phyloP scores from a whole-genome alignment of 139 green algal species.

The Coelastrella sp. region DNA sequence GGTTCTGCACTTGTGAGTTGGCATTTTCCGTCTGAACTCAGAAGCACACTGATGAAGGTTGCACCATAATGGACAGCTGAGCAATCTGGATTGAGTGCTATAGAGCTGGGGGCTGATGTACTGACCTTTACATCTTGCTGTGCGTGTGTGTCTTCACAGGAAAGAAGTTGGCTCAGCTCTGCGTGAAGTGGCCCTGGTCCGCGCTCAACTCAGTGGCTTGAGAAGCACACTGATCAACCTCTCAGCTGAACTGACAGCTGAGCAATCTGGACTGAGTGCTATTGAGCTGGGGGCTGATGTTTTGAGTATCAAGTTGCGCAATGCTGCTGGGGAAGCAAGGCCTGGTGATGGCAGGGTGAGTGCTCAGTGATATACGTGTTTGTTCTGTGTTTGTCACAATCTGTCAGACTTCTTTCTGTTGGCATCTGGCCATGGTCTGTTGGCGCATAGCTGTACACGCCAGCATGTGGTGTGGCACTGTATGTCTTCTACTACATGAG shows the following conservation, averaged over 20 bases:
- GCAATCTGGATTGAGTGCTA: no score
- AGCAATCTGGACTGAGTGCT: neutral
- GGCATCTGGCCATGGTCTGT: no score
- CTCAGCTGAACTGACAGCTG: neutral
- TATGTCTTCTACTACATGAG: no score
- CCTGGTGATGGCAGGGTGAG: neutral
- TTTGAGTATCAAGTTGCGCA: neutral
- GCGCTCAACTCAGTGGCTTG: neutral
- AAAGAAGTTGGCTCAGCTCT: neutral
- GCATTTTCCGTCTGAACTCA: no score
- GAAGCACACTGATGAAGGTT: no score
- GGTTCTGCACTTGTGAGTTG: no score
- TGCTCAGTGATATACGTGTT: neutral
- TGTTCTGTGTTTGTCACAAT: neutral
- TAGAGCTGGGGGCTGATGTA: no score
- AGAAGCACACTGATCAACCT: neutral
- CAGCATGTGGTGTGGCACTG: no score
- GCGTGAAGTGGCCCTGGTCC: neutral
- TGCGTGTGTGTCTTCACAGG: neutral
- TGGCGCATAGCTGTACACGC: no score
- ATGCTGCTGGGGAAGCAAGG: neutral
- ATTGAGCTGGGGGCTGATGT: neutral
- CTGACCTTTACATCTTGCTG: no score
- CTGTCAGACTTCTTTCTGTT: no score
- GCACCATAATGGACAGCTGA: no score